Base-by-base conservation (phyloP, 495 filamentous ascomycete species). In the Cercophora samala region DNA sequence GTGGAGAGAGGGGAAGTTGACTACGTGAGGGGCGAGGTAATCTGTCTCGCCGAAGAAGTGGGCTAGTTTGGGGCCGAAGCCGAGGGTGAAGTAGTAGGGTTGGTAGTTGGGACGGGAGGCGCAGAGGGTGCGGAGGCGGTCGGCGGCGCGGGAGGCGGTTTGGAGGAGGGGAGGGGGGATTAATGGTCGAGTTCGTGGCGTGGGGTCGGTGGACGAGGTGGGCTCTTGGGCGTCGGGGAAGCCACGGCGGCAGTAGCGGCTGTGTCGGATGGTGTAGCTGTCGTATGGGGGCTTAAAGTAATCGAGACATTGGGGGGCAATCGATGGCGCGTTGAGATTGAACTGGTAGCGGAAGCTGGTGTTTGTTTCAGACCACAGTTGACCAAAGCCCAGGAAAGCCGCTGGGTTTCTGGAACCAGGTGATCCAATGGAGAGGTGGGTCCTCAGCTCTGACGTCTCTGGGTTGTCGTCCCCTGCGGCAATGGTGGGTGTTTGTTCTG, bases 11-110 rank as follows among this genome's bases (percentile, higher is more conserved):
- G 64, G 64, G 22, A 66, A 60, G 64, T 66, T 66, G 55, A 25
- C 55, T n/a, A 60, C 53, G n/a, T 42, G 26, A 9, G 55, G 29
- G 26, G 58, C 58, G 55, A 66, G 17, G 32, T 66, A 66, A 26
- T 66, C 64, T 15, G 64, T 60, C 64, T 66, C 64, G 58, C 64
- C 64, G 4, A 65, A 37, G 42, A 65, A 65, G 55, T 32, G 5
- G 64, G 55, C 64, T 37, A 65, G 9, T 25, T 56, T 6, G 26
- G 55, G 32, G 13, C 59, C 64, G n/a, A 25, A 53, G 32, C 37
- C 37, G 37, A 46, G 37, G 37, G 64, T 65, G 64, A 65, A 65
- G 64, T 65, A 65, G 21, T 60, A 65, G 4, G 55, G 55, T n/a
- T 17, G 17, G 64, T 65, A 65, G 4, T 15, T 1, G 18, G 55